phyloP scores from a whole-genome alignment of 2,329 filamentous ascomycete genomes.

The Phialophora expanda region DNA sequence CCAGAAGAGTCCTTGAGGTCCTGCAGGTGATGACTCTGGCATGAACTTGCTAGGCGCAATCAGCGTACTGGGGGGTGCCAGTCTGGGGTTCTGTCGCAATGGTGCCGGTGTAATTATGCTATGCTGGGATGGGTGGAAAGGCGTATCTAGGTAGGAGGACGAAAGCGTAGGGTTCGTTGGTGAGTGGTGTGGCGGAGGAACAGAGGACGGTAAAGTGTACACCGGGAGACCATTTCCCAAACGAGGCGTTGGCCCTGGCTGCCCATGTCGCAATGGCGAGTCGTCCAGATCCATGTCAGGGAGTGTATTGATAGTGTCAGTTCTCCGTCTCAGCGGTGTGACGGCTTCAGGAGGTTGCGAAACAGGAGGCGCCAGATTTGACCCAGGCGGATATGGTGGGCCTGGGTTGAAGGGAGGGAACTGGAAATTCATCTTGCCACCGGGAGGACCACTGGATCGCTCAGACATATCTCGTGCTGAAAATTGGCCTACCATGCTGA shows the following conservation, averaged over 20 bases:
- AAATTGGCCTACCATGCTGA: conserved; percentile 49
- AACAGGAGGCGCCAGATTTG: conserved; percentile 45
- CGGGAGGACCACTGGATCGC: conserved; percentile 22
- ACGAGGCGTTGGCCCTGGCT: conserved; percentile 40
- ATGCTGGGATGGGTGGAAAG: conserved; percentile 44
- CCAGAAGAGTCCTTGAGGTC: conserved; percentile 51
- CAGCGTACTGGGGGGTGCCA: conserved; percentile 56
- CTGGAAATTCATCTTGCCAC: conserved; percentile 29
- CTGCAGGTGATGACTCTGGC: conserved; percentile 57
- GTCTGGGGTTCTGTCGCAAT: conserved; percentile 54
- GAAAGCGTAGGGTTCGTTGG: conserved; percentile 52
- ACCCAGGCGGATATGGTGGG: conserved; percentile 29
- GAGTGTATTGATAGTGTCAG: conserved; percentile 41
- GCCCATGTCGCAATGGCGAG: conserved; percentile 49
- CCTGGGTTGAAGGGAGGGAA: conserved; percentile 34
- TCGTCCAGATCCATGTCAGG: conserved; percentile 49
- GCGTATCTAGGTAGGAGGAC: conserved; percentile 56
- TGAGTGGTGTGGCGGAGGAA: conserved; percentile 40
- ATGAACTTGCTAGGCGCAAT: conserved; percentile 58
- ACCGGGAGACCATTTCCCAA: conserved; percentile 32
- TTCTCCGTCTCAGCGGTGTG: conserved; percentile 54
- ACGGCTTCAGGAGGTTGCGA: conserved; percentile 52
- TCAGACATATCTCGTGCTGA: conserved; percentile 39
- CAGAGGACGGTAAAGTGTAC: conserved; percentile 35
- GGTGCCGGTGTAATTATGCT: conserved; percentile 57